These are phyloP conservation scores for Meripilus lineatus DNA, from an alignment of 1,284 basidiomycete genomes.

Conservation along the genomic window DNA sequence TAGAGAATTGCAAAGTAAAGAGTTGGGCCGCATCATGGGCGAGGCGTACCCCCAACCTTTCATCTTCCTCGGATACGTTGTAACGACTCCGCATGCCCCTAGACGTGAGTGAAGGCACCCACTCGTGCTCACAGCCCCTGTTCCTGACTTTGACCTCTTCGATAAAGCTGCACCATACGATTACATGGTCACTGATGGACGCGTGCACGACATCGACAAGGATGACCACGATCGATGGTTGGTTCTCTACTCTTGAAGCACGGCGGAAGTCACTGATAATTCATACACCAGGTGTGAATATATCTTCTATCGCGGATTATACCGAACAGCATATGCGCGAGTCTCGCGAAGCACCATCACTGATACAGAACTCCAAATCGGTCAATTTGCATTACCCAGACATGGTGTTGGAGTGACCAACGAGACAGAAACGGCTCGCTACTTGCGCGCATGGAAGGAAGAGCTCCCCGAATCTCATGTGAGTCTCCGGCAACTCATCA, in stretches of 20 bases:
- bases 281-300: conserved; percentile 90
- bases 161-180: conserved; percentile 75
- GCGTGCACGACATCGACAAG: conserved; percentile 71
- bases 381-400: conserved; percentile 72
- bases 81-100: conserved; percentile 70
- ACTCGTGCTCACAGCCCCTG: background rate
- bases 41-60: conserved; percentile 72
- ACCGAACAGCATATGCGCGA: conserved; percentile 74
- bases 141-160: background rate
- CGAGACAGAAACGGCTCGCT: conserved; percentile 58
- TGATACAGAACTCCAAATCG: conserved; percentile 76
- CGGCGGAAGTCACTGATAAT: conserved; percentile 13
- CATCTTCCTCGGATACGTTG: conserved; percentile 85
- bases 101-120: conserved; percentile 47
- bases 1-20: conserved; percentile 82
- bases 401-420: conserved; percentile 50
- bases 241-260: too few species aligned
- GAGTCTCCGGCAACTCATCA: conserved; percentile 19
- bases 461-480: conserved; percentile 61
- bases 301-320: conserved; percentile 78
- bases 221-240: conserved; percentile 72
- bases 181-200: conserved; percentile 71
- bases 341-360: conserved; percentile 69
- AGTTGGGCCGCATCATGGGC: conserved; percentile 78
- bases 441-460: conserved; percentile 64